Evolutionary conservation across 306 rosid species (phyloP).

Genomic region (Lupinus albus): DNA sequence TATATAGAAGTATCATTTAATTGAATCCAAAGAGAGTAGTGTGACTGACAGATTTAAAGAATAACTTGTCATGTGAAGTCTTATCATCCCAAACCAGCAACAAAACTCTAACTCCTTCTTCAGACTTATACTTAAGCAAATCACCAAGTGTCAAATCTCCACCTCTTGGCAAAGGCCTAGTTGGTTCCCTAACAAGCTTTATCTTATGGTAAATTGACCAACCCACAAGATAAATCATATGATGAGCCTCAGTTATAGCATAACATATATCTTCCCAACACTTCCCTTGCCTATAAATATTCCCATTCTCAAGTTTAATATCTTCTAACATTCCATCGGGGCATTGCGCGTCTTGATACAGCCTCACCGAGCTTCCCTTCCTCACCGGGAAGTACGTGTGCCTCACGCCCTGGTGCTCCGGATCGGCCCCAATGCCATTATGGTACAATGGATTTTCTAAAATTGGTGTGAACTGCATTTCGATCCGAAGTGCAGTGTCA

Average conservation of each 20-base stretch:
- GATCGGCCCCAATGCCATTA: conserved; percentile 77
- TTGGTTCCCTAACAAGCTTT: conserved; percentile 72
- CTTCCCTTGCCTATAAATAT: conserved; percentile 53
- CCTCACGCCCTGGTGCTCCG: conserved; percentile 66
- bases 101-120: conserved; percentile 87
- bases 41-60: conserved; percentile 62
- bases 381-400: conserved; percentile 81
- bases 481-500: conserved; percentile 49
- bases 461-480: conserved; percentile 65
- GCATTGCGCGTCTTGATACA: conserved; percentile 90
- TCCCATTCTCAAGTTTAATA: conserved; percentile 62
- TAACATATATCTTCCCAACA: conserved; percentile 96
- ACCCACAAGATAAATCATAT: conserved; percentile 75
- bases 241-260: conserved; percentile 91
- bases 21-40: neutral
- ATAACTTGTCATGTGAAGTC: conserved; percentile 72
- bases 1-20: no score
- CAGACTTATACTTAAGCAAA: conserved; percentile 83
- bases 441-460: conserved; percentile 47
- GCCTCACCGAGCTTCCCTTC: conserved; percentile 63
- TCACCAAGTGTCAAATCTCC: conserved; percentile 87
- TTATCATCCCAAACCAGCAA: conserved; percentile 91
- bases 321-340: conserved; percentile 46
- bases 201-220: conserved; percentile 88
- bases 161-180: conserved; percentile 63